phyloP scores from a whole-genome alignment of 1,284 basidiomycete genomes.

The Caloboletus firmus region DNA sequence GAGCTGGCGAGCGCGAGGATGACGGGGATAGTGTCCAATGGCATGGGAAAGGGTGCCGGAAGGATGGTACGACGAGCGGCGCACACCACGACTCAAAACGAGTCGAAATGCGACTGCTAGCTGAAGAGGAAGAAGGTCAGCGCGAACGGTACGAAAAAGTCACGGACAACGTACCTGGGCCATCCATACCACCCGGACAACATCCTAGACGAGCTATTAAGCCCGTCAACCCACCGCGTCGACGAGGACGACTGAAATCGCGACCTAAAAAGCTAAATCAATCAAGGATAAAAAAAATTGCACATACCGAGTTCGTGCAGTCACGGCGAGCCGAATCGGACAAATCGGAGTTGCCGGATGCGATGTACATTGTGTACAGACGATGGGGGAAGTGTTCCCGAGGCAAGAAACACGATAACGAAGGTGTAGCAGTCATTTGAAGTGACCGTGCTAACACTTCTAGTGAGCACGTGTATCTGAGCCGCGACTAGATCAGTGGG shows the following conservation, averaged over 20 bases:
- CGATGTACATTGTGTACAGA: not conserved
- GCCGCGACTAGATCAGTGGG: too few relatives aligned
- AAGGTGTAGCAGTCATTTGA: too few relatives aligned
- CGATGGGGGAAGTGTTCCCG: not conserved
- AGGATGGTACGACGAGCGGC: not conserved
- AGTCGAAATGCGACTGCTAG: not conserved
- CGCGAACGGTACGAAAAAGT: too few relatives aligned
- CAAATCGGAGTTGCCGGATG: not conserved
- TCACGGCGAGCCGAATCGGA: not conserved
- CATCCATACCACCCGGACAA: not conserved
- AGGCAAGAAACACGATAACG: too few relatives aligned
- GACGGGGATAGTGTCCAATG: too few relatives aligned
- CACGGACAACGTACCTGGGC: not conserved
- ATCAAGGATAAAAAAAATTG: too few relatives aligned
- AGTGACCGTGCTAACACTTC: too few relatives aligned
- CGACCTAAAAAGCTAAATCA: not conserved
- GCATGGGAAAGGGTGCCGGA: too few relatives aligned
- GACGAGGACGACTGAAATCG: too few relatives aligned
- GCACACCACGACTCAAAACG: not conserved
- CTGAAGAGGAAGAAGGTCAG: not conserved
- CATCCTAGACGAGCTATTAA: not conserved
- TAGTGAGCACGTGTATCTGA: too few relatives aligned
- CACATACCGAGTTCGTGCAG: not conserved
- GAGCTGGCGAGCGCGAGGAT: too few relatives aligned
- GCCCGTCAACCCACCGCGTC: not conserved